phyloP scores from a whole-genome alignment of 257 asterid species.

The Orobanche coerulescens region DNA sequence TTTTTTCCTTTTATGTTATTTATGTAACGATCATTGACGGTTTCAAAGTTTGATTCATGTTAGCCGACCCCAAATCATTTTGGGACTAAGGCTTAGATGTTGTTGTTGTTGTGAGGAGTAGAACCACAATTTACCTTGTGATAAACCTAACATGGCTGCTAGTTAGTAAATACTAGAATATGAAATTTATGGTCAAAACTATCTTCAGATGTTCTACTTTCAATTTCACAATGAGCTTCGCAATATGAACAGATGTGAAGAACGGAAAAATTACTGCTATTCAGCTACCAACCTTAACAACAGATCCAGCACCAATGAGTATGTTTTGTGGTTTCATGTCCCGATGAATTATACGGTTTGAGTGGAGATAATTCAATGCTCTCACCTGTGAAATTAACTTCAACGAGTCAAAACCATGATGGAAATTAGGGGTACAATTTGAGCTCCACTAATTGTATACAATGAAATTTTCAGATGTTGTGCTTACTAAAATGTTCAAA shows the following conservation, averaged over 20 bases:
- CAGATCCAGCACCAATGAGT: constrained; percentile 90
- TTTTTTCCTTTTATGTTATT: too few relatives aligned
- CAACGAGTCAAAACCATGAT: constrained; percentile 11
- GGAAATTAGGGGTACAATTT: constrained; percentile 1
- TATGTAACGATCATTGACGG: too few relatives aligned
- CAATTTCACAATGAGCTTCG: background rate
- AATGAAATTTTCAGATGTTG: constrained; percentile 7
- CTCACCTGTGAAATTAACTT: constrained; percentile 49
- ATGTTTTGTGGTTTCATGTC: constrained; percentile 99
- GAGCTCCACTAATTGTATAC: background rate
- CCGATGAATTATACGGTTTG: constrained; percentile 96
- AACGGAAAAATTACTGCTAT: background rate
- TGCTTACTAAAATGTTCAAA: background rate
- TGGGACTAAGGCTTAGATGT: too few relatives aligned
- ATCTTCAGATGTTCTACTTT: background rate
- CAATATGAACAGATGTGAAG: constrained; percentile 7
- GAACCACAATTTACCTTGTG: constrained; percentile 2
- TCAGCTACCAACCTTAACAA: constrained; percentile 64
- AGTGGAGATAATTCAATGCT: constrained; percentile 91
- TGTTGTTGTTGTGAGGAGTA: too few relatives aligned
- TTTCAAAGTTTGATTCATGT: too few relatives aligned
- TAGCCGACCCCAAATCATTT: too few relatives aligned
- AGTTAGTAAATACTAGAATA: background rate
- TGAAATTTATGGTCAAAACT: background rate
- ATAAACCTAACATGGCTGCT: background rate